Conservation (phyloP, 1,284 basidiomycete species). For the Naganishia cerealis region DNA sequence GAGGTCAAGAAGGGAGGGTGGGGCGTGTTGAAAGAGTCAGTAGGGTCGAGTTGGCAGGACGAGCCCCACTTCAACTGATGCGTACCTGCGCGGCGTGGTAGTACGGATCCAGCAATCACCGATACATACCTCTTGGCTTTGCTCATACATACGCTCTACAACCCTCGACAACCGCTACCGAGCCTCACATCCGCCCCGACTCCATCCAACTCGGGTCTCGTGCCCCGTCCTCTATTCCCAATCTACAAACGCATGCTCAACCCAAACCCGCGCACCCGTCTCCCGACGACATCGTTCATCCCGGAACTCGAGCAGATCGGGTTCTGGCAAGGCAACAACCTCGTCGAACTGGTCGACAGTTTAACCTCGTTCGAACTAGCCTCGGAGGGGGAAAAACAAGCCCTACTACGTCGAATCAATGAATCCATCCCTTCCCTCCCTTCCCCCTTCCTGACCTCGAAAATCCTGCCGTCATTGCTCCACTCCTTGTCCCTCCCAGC, state of each 20-base stretch:
- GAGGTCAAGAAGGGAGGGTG: conserved; percentile 91
- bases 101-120: conserved; percentile 67
- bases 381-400: conserved; percentile 75
- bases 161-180: conserved; percentile 70
- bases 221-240: conserved; percentile 75
- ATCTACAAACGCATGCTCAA: conserved; percentile 84
- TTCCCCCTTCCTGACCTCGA: conserved; percentile 78
- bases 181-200: conserved; percentile 66
- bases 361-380: conserved; percentile 83
- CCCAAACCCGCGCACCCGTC: conserved; percentile 76
- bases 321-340: conserved; percentile 80
- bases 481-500: conserved; percentile 82
- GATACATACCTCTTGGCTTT: conserved; percentile 86
- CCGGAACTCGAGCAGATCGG: conserved; percentile 71
- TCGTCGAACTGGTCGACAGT: conserved; percentile 80
- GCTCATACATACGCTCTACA: conserved; percentile 80
- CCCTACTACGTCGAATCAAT: conserved; percentile 75
- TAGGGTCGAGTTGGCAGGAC: conserved; percentile 8
- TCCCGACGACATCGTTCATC: conserved; percentile 74
- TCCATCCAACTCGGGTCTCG: conserved; percentile 67
- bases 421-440: conserved; percentile 79
- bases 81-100: conserved; percentile 46
- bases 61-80: background rate
- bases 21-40: conserved; percentile 77
- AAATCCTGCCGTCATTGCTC: conserved; percentile 81